phyloP scores from a whole-genome alignment of 2,329 filamentous ascomycete genomes.

The Talaromyces sp. region DNA sequence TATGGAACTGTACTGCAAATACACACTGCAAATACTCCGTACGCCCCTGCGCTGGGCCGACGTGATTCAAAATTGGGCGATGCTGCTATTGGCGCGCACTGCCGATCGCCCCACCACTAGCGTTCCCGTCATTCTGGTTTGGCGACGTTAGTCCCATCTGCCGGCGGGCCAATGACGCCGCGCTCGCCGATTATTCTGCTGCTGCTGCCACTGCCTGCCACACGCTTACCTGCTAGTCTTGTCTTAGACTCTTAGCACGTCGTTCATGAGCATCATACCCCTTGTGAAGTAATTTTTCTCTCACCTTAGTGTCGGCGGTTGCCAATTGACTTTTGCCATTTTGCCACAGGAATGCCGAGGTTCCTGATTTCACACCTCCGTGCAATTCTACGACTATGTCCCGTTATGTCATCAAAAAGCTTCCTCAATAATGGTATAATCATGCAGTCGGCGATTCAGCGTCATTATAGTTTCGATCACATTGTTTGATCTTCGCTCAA shows the following conservation, averaged over 20 bases:
- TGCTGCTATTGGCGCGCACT: not conserved
- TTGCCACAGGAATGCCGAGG: not conserved
- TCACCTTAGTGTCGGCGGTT: not conserved
- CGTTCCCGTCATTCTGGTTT: slow-evolving; percentile 1
- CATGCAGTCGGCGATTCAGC: too few species aligned
- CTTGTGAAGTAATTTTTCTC: not conserved
- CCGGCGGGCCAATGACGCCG: not conserved
- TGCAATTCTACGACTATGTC: not conserved
- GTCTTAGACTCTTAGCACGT: not conserved
- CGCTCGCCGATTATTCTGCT: not conserved
- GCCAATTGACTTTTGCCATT: not conserved
- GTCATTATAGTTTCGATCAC: not conserved
- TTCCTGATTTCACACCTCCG: not conserved
- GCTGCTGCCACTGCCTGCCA: not conserved
- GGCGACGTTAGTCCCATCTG: not conserved
- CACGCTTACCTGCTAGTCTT: too few species aligned
- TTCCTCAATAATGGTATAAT: too few species aligned
- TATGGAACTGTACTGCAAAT: not conserved
- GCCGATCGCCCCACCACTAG: not conserved
- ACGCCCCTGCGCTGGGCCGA: not conserved
- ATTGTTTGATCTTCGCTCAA: not conserved
- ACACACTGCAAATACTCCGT: not conserved
- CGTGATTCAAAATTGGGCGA: not conserved
- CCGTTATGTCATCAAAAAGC: not conserved
- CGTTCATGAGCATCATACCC: not conserved